Evolutionary conservation across 2,329 filamentous ascomycete genomes (phyloP), one percentile per base, ranked within the genome.

Genomic region (Aureobasidium zeae): DNA sequence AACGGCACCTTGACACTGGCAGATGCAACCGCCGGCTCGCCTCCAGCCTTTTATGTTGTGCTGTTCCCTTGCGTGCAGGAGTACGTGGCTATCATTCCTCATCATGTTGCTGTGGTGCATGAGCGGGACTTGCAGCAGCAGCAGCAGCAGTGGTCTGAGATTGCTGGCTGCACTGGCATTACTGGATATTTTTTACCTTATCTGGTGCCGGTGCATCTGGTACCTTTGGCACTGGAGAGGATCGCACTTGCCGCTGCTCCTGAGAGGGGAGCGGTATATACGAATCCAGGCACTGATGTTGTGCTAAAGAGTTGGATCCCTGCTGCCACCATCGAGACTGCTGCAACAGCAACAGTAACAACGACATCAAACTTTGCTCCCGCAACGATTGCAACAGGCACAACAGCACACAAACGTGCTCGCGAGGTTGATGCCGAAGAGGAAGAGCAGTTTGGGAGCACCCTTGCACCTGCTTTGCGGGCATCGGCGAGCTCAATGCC

Each of bases 41-140:
- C 24, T 16, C 31, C 39, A 17, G 38, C 38, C 12, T 44, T 44
- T 19, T 44, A 44, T 15, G 21, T 44, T 10, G 28, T 44, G 24
- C 21, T 44, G 22, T 44, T 44, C 17, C 31, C 39, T 12, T 17
- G 22, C 5, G 17, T 19, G 2, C 22, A 21, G 6, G 17, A 12
- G 4, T 35, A 44, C n/a, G 24, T 44, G 39, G 24, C 39, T 22
- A 22, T 44, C 9, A 19, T 44, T 10, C 39, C 39, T 7, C 31
- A 44, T 28, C 8, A 25, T 16, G 31, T 29, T 11, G 39, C 39
- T 10, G 34, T 30, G 39, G n/a, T n/a, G n/a, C n/a, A n/a, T n/a
- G n/a, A n/a, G n/a, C n/a, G n/a, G n/a, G n/a, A n/a, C n/a, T n/a
- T n/a, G n/a, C 22, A 6, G 10, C 30, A 34, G 15, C 10, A 13